Percentiles rank a stretch among this genome's conserved stretches.
Conservation (phyloP, 2,329 filamentous ascomycete genomes). For the Cytospora piceae region DNA sequence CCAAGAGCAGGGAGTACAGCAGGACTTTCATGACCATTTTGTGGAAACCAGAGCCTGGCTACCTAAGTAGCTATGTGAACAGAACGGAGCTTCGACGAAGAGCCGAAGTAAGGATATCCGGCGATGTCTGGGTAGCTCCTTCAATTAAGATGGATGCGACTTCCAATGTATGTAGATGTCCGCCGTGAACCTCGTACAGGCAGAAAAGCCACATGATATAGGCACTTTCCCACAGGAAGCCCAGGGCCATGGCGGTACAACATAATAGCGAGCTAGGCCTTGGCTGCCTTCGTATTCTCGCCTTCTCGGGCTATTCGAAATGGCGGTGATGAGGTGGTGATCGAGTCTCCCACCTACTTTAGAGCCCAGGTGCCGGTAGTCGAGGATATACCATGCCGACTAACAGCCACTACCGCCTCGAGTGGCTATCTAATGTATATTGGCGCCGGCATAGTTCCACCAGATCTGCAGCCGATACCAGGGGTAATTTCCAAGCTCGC, state of each 20-base stretch:
- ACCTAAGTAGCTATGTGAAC: not conserved
- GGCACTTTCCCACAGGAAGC: not conserved
- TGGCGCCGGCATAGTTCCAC: constrained; percentile 1
- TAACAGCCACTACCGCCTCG: constrained; percentile 26
- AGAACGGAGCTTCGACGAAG: not conserved
- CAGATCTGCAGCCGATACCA: constrained; percentile 7
- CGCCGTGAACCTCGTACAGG: not conserved
- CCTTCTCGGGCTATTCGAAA: constrained; percentile 25
- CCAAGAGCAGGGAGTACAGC: not conserved
- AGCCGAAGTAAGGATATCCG: not conserved
- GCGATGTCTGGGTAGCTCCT: not conserved
- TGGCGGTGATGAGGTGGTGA: constrained; percentile 23
- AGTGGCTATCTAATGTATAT: constrained; percentile 7
- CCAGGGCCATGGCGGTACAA: constrained; percentile 13
- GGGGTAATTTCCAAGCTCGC: constrained; percentile 6
- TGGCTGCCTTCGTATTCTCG: not conserved
- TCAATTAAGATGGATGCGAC: not conserved
- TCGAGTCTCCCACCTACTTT: constrained; percentile 7
- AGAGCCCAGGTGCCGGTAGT: constrained; percentile 2
- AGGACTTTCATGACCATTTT: constrained; percentile 18
- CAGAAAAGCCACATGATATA: constrained; percentile 11
- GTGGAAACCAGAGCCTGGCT: not conserved
- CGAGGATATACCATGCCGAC: constrained; percentile 21
- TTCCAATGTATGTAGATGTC: not conserved
- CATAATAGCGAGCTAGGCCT: constrained; percentile 20